Base-by-base conservation (phyloP, 1,139 yeast species). In the Taphrina flavorubra region DNA sequence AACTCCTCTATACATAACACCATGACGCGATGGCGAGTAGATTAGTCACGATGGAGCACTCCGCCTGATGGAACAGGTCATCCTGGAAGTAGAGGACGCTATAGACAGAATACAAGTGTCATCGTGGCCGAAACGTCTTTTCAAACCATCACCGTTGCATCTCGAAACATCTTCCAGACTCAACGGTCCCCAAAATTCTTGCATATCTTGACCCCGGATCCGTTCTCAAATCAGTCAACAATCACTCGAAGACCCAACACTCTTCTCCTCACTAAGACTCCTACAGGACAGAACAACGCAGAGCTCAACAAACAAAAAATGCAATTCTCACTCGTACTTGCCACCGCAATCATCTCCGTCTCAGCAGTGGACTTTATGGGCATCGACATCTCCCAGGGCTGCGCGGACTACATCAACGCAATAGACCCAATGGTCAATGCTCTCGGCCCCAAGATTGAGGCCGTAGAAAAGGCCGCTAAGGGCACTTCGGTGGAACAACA, bases 351-450 rank as follows among this genome's bases (percentile, higher is more conserved):
- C 36, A 36, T 16, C 14, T 53, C 58, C 11, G 60, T 25, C 36
- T 6, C n/a, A 39, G 60, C 37, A 31, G 60, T 18, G 14, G 60
- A 56, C 37, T 56, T 56, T 39, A 56, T 56, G 60, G 60, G 60
- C 31, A 37, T 56, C 8, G 60, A 56, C 20, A 20, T 39, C 49
- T 56, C 60, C 14, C 60, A 56, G 20, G 60, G 60, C 10, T 56
- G 60, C 18, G 34, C 37, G 16, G 60, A 56, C 39, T 56, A 56
- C 49, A 14, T 56, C 37, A 20, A 36, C 6, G 60, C 36, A 39
- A 34, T 16, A n/a, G 60, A 56, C 36, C 60, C 60, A 10, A 56
- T 31, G 60, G 18, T 56, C 49, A 40, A 37, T 16, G 60, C 60
- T 20, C 36, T 56, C 36, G 46, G 49, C 6, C 60, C 60, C 3